Conservation (phyloP, 331 rosid species). For the Ulmus americana region DNA sequence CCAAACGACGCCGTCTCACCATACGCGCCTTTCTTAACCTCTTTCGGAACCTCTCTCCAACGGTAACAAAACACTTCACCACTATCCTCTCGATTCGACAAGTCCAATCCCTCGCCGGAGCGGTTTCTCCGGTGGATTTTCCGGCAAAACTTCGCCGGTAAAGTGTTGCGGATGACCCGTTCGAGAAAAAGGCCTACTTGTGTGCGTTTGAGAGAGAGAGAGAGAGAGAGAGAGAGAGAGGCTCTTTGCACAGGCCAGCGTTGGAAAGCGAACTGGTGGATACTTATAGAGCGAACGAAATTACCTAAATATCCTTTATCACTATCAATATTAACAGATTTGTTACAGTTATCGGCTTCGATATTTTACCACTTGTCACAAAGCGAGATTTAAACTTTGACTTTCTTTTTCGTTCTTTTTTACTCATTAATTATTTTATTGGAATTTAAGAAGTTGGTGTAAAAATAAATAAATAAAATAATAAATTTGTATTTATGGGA, state of each 20-base stretch:
- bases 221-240: slow-evolving; percentile 19
- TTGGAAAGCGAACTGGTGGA: slow-evolving; percentile 34
- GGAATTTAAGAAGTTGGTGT: background rate
- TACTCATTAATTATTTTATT: background rate
- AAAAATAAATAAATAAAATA: no score
- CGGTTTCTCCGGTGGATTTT: slow-evolving; percentile 14
- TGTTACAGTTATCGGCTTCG: slow-evolving; percentile 22
- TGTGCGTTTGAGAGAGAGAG: slow-evolving; percentile 24
- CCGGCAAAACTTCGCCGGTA: slow-evolving; percentile 38
- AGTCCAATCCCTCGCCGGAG: slow-evolving; percentile 15
- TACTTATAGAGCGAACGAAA: slow-evolving; percentile 36
- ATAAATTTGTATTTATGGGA: background rate
- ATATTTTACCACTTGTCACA: slow-evolving; percentile 17
- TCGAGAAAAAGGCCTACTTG: slow-evolving; percentile 10
- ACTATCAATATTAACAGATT: slow-evolving; percentile 16
- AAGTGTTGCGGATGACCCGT: slow-evolving; percentile 21
- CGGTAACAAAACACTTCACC: background rate
- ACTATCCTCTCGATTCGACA: background rate
- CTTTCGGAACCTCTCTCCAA: background rate
- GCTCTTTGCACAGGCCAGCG: slow-evolving; percentile 31
- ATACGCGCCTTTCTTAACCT: slow-evolving; percentile 40
- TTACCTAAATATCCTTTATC: slow-evolving; percentile 30
- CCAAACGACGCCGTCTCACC: slow-evolving; percentile 54
- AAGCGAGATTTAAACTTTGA: background rate
- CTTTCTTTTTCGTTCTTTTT: no score